phyloP scores from a whole-genome alignment of 257 asterid species.

The Eucommia ulmoides region DNA sequence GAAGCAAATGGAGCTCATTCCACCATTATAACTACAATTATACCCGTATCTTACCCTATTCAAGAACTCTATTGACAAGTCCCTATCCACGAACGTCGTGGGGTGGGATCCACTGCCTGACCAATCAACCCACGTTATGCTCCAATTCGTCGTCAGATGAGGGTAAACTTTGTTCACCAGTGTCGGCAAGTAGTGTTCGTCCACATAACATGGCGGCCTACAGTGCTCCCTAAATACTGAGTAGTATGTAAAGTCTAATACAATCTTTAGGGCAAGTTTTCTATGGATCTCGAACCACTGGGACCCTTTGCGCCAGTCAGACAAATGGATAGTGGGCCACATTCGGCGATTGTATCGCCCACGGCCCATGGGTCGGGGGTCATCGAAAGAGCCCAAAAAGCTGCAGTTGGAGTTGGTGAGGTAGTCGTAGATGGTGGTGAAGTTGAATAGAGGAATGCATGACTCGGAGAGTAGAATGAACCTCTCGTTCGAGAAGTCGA shows the following conservation, averaged over 20 bases:
- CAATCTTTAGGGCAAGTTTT: constrained; percentile 34
- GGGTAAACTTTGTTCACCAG: constrained; percentile 45
- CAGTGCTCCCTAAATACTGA: constrained; percentile 46
- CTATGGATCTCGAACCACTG: constrained; percentile 64
- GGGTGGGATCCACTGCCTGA: constrained; percentile 64
- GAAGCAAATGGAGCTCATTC: constrained; percentile 35
- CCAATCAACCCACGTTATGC: constrained; percentile 76
- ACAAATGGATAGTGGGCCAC: constrained; percentile 32
- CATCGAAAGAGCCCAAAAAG: constrained; percentile 44
- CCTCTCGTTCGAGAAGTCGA: constrained; percentile 57
- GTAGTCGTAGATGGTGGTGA: constrained; percentile 45
- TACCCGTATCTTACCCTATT: constrained; percentile 25
- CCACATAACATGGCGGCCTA: constrained; percentile 81
- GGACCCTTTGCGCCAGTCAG: constrained; percentile 72
- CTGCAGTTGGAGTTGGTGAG: constrained; percentile 43
- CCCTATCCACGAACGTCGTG: constrained; percentile 20
- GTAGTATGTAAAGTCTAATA: constrained; percentile 40
- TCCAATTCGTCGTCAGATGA: constrained; percentile 35
- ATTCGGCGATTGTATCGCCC: constrained; percentile 61
- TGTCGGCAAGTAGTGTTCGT: constrained; percentile 76
- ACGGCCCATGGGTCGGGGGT: constrained; percentile 46
- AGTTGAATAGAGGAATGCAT: constrained; percentile 69
- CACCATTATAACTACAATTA: constrained; percentile 48
- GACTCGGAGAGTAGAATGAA: constrained; percentile 60
- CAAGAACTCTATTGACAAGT: constrained; percentile 31